Evolutionary conservation across 1,139 yeast genomes (phyloP).

Genomic region (Zygosaccharomyces sapae): DNA sequence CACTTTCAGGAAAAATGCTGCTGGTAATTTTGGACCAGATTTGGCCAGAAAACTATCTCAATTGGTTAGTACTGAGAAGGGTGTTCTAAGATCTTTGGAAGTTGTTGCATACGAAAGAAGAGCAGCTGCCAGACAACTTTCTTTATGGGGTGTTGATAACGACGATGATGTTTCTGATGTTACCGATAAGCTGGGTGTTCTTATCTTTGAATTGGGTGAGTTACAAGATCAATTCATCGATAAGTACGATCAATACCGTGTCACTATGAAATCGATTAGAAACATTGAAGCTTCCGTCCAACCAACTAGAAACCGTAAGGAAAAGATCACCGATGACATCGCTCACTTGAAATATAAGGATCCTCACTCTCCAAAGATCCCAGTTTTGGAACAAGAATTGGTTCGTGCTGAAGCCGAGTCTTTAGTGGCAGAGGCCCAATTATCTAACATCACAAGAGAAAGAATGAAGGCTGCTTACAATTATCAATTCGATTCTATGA

Average conservation of each 20-base stretch:
- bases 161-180: conserved; percentile 83
- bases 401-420: conserved; percentile 91
- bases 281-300: conserved; percentile 85
- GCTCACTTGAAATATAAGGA: conserved; percentile 80
- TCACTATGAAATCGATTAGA: conserved; percentile 73
- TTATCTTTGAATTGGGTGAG: conserved; percentile 79
- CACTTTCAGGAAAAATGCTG: conserved; percentile 63
- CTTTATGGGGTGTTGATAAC: conserved; percentile 80
- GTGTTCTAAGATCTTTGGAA: conserved; percentile 74
- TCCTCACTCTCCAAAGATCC: conserved; percentile 77
- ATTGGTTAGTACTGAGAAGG: conserved; percentile 77
- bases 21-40: conserved; percentile 76
- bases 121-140: conserved; percentile 78
- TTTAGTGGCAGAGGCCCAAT: conserved; percentile 85
- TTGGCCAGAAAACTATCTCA: conserved; percentile 71
- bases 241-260: conserved; percentile 81
- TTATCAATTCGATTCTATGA: conserved; percentile 76
- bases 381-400: conserved; percentile 78
- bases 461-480: conserved; percentile 80
- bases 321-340: conserved; percentile 78
- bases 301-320: conserved; percentile 83
- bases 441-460: conserved; percentile 82
- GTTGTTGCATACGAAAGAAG: conserved; percentile 73
- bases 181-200: conserved; percentile 80
- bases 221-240: conserved; percentile 83